Evolutionary conservation across 169 alveolate species (phyloP).

Genomic region (Cryptosporidium viatorum): DNA sequence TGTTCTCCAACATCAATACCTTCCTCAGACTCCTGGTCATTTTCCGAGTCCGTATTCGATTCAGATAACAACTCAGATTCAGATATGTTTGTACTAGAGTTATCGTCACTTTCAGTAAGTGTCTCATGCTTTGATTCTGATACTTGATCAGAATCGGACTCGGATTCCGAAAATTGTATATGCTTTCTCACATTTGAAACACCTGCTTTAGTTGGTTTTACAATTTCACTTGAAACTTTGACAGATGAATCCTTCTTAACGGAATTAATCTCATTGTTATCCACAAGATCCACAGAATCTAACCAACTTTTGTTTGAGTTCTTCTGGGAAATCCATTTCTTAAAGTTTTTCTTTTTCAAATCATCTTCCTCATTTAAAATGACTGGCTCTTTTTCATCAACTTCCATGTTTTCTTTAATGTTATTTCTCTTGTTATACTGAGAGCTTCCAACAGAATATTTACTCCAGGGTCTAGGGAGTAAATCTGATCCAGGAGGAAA

Average conservation of each 20-base stretch:
- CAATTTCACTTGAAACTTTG: slow-evolving; percentile 46
- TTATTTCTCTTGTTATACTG: slow-evolving; percentile 73
- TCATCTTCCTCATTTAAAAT: slow-evolving; percentile 2
- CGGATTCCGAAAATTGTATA: slow-evolving; percentile 73
- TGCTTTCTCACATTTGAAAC: slow-evolving; percentile 59
- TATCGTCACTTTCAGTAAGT: slow-evolving; percentile 72
- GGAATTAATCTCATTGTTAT: not conserved
- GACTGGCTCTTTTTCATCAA: slow-evolving; percentile 21
- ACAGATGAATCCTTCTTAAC: not conserved
- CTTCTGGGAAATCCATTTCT: slow-evolving; percentile 21
- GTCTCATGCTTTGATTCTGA: slow-evolving; percentile 60
- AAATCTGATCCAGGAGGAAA: slow-evolving; percentile 85
- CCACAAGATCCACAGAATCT: slow-evolving; percentile 42
- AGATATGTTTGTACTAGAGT: slow-evolving; percentile 74
- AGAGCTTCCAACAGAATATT: slow-evolving; percentile 78
- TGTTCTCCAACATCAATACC: slow-evolving; percentile 65
- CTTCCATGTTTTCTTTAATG: slow-evolving; percentile 7
- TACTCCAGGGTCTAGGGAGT: slow-evolving; percentile 82
- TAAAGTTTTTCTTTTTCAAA: not conserved
- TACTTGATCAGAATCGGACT: not conserved
- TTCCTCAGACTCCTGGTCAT: slow-evolving; percentile 68
- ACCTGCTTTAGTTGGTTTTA: slow-evolving; percentile 74
- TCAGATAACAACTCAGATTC: slow-evolving; percentile 75
- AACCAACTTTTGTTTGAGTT: slow-evolving; percentile 49
- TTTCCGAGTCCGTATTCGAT: slow-evolving; percentile 53